Base-by-base conservation (phyloP, 371 early-diverging fungal species). In the Circinella minor region DNA sequence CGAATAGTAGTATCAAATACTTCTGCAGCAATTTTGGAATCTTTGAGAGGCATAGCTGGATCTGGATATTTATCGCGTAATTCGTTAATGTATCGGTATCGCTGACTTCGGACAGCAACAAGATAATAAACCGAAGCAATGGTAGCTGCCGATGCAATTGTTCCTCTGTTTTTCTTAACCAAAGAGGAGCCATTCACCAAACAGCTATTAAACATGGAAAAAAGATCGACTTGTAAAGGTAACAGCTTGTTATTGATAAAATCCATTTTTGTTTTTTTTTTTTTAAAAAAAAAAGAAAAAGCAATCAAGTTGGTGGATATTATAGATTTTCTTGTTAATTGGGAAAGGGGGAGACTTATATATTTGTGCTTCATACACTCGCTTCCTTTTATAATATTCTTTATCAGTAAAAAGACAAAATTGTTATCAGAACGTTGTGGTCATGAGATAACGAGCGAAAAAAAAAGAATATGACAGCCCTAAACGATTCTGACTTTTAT, bases 21-120 rank as follows among this genome's bases (percentile, higher is more conserved):
- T 48, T 83, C 82, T 27, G 71, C 69, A 18, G 86, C 86, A 55
- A 81, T 72, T 20, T 76, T 74, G 20, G 70, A 65, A 51, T 83
- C 70, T 18, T 80, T 61, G 0, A 86, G 63, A 1, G 82, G 75
- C 5, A 81, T 61, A 1, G 75, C 71, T 9, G 86, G 82, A 61
- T 86, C 81, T 0, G 86, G 86, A n/a, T 84, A 86, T 64, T 85
- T 82, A 60, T 63, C 61, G 0, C 77, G 71, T 11, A 86, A 55
- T 7, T 55, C 46, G 34, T 81, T 72, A n/a, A 86, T 64, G 51
- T 70, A 18, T 18, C 70, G 67, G 51, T 76, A 83, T 7, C 86
- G 81, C 20, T 62, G 63, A 34, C 65, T 66, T 1, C 83, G 79
- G 15, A 85, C 84, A 36, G 77, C 61, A 9, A 49, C 55, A 46